These are phyloP conservation scores for Holtermanniella nyarrowii DNA, from an alignment of 768 basidiomycete species.

Conservation along the genomic window DNA sequence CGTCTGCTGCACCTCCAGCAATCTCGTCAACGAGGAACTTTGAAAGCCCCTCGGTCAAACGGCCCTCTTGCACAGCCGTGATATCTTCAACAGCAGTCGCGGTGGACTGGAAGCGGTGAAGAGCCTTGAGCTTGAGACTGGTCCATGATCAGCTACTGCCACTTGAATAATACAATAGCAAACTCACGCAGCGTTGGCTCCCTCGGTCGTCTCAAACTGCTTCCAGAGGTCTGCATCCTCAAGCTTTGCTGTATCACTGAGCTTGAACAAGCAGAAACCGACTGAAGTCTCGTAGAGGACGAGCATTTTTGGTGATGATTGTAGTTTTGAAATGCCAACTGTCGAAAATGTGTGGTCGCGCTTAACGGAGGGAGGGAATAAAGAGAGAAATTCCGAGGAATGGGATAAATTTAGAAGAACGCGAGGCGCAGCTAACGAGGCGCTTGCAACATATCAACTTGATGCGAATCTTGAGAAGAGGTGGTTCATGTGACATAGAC, in stretches of 20 bases:
- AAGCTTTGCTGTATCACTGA: conserved; percentile 77
- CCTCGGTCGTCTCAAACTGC: conserved; percentile 86
- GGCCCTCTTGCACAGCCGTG: conserved; percentile 81
- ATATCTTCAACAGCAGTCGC: conserved; percentile 95
- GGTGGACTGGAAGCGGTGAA: conserved; percentile 94
- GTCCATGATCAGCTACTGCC: neutral
- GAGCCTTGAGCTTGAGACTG: conserved; percentile 84
- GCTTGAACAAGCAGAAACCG: conserved; percentile 93
- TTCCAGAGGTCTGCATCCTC: conserved; percentile 76
- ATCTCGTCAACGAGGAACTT: conserved; percentile 57
- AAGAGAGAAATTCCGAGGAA: neutral
- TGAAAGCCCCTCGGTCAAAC: conserved; percentile 83
- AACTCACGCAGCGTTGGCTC: conserved; percentile 79
- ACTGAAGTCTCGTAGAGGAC: conserved; percentile 71
- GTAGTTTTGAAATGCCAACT: no score
- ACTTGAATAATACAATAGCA: neutral
- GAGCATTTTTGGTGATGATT: conserved; percentile 52
- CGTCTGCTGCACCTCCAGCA: conserved; percentile 52
- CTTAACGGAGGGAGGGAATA: neutral
- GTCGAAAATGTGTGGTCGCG: neutral
- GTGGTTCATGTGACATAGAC: no score
- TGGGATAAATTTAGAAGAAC: neutral
- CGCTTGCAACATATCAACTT: no score
- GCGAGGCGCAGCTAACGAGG: neutral
- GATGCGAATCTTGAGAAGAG: no score